phyloP scores from a whole-genome alignment of 768 basidiomycete genomes.

The Mrakia hoshinonis region DNA sequence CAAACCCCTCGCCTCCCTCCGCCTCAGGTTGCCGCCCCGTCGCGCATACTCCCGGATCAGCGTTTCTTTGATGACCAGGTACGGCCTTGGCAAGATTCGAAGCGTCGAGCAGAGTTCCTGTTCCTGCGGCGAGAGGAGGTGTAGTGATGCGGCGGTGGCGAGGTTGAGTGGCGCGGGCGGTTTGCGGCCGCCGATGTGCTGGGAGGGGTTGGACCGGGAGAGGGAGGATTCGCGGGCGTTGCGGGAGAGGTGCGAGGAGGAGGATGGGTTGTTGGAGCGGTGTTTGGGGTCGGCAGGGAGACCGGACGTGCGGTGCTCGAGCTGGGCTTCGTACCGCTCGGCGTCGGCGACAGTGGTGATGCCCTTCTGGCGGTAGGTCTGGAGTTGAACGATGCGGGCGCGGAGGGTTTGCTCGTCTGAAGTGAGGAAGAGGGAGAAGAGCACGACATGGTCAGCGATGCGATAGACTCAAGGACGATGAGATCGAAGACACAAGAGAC shows the following conservation, averaged over 20 bases:
- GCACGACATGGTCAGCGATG: not conserved
- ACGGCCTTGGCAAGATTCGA: conserved; percentile 88
- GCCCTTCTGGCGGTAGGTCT: conserved; percentile 79
- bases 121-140: conserved; percentile 80
- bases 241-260: not conserved
- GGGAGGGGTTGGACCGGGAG: no score
- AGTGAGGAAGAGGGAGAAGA: not conserved
- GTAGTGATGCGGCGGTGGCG: conserved; percentile 77
- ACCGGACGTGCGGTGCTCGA: conserved; percentile 53
- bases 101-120: conserved; percentile 78
- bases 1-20: conserved; percentile 59
- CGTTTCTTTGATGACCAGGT: conserved; percentile 90
- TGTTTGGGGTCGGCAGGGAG: not conserved
- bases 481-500: conserved; percentile 35
- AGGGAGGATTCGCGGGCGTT: not conserved
- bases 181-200: no score
- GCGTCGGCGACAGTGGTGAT: conserved; percentile 77
- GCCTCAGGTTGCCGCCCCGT: conserved; percentile 74
- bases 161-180: conserved; percentile 70
- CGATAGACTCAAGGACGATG: not conserved
- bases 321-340: conserved; percentile 74
- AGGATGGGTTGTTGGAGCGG: not conserved
- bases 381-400: conserved; percentile 81
- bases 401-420: conserved; percentile 79
- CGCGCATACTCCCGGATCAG: conserved; percentile 87